phyloP scores from a whole-genome alignment of 202 grass and related monocot genomes.

The Bolboschoenoplectus hybrid region DNA sequence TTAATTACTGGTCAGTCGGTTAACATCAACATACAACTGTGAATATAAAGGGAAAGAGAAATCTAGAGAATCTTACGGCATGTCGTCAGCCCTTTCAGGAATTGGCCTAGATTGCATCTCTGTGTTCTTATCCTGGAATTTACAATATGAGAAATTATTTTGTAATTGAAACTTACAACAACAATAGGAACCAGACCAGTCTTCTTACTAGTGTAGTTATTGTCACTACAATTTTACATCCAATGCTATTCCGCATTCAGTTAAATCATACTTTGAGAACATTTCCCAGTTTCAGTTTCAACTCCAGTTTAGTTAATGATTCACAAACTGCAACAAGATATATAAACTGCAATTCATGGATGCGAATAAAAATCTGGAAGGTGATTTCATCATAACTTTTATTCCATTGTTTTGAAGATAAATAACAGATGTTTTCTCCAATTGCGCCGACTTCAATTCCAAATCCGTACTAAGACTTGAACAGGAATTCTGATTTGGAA shows the following conservation, averaged over 20 bases:
- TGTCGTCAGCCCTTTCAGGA: not conserved
- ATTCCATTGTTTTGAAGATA: not conserved
- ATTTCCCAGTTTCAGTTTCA: not conserved
- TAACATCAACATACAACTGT: not conserved
- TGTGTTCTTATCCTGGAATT: conserved; percentile 29
- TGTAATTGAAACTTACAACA: not conserved
- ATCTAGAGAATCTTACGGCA: conserved; percentile 20
- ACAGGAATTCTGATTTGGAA: not conserved
- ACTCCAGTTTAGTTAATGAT: not conserved
- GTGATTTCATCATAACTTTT: not conserved
- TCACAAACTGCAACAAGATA: not conserved
- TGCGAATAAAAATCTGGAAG: not conserved
- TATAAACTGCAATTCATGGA: not conserved
- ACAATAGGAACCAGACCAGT: not conserved
- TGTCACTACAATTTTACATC: not conserved
- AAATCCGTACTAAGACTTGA: not conserved
- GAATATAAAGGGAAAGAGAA: not conserved
- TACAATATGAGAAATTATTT: not conserved
- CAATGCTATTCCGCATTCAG: not conserved
- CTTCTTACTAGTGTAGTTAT: not conserved
- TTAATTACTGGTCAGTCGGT: not conserved
- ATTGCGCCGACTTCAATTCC: not conserved
- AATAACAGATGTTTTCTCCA: not conserved
- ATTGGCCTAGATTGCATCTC: not conserved
- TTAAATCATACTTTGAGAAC: not conserved